phyloP scores from a whole-genome alignment of 768 basidiomycete genomes.

The Clavulina sp. region DNA sequence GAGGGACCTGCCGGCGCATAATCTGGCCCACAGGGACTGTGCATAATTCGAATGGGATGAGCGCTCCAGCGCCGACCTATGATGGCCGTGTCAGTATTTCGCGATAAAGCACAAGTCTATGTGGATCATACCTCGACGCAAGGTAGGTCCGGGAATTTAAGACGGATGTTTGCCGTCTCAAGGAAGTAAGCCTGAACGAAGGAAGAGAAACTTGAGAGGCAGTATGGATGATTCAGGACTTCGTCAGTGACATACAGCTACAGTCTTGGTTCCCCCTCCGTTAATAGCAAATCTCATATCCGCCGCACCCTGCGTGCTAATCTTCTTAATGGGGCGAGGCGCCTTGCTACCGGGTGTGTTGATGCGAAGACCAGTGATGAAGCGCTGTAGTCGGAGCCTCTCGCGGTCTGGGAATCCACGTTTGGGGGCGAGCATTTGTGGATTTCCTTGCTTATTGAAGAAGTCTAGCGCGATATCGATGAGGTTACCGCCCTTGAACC shows the following conservation, averaged over 20 bases:
- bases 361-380: constrained; percentile 33
- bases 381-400: constrained; percentile 35
- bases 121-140: constrained; percentile 42
- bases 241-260: constrained; percentile 10
- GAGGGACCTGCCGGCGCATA: constrained; percentile 51
- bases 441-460: constrained; percentile 19
- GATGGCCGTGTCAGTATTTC: not conserved
- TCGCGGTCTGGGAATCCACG: constrained; percentile 32
- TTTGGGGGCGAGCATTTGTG: not conserved
- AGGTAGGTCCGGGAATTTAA: constrained; percentile 43
- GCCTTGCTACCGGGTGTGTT: not conserved
- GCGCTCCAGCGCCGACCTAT: constrained; percentile 42
- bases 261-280: constrained; percentile 27
- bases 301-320: constrained; percentile 36
- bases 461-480: constrained; percentile 41
- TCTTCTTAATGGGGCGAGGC: constrained; percentile 44
- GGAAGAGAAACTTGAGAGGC: not conserved
- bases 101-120: not conserved
- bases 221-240: too few relatives aligned
- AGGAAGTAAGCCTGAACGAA: constrained; percentile 32
- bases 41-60: constrained; percentile 54
- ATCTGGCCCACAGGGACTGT: constrained; percentile 46
- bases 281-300: constrained; percentile 37
- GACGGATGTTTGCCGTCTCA: constrained; percentile 30
- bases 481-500: constrained; percentile 42